Base-by-base conservation (phyloP, 495 filamentous ascomycete species). In the Thermothielavioides terrestris region DNA sequence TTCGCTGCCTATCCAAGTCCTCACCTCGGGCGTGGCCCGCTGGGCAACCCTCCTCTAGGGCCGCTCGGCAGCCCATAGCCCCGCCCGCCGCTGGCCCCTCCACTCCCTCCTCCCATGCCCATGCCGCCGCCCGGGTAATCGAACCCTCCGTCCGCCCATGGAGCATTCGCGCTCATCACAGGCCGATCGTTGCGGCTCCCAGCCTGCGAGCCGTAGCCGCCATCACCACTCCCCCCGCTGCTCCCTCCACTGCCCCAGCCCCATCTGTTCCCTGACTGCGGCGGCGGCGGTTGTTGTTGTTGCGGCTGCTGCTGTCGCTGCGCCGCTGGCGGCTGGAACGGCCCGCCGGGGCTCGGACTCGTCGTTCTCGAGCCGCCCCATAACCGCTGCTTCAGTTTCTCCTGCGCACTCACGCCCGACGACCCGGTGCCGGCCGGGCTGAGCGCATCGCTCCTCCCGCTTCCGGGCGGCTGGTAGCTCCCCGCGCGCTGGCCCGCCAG, bases 401-500 rank as follows among this genome's bases (percentile, higher is more conserved):
- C 65, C 58, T 76, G 73, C 23, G 73, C 71, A 17, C 68, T 70
- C 14, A 14, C 47, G 3, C 35, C 66, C 52, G 20, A 56, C 57
- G 32, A 58, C 55, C 31, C 57, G 54, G 26, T 48, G 27, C 40
- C 59, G 43, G 66, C 64, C 52, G 67, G 60, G 54, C 46, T 60
- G 63, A 45, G 59, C 59, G 40, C 22, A 12, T 48, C 45, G 3
- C 53, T 53, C 35, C 56, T 34, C 43, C 64, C 60, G 35, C 32
- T 15, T 14, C 42, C 57, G 53, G 57, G 54, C 56, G 49, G 68
- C 68, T 91, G 85, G 59, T 86, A 84, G 50, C 85, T 88, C 5
- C 83, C 85, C 3, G 75, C 76, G 15, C 83, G 68, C 65, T 89
- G 86, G 52, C 82, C 86, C 6, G 81, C 25, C 49, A 51, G 25